phyloP scores from a whole-genome alignment of 441 rosid species.

The Corymbia calophylla region DNA sequence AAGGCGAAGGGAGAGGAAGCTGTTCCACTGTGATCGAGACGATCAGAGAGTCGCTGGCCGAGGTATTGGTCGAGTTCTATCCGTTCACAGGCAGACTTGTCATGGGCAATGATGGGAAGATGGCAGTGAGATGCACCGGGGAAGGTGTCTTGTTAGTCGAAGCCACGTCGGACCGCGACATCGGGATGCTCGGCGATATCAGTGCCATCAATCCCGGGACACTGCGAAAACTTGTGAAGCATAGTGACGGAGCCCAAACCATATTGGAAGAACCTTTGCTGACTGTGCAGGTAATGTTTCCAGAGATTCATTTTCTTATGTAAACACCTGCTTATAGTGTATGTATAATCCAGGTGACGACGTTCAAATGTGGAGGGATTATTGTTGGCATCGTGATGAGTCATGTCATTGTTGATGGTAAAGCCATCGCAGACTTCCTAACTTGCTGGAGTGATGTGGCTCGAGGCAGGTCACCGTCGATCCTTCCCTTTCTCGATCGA shows the following conservation, averaged over 20 bases:
- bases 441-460: background rate
- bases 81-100: background rate
- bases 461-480: background rate
- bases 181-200: background rate
- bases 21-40: background rate
- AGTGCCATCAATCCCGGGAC: background rate
- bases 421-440: background rate
- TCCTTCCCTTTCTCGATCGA: background rate
- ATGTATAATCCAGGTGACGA: background rate
- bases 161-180: background rate
- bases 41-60: background rate
- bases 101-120: background rate
- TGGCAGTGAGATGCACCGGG: background rate
- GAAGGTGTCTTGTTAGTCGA: background rate
- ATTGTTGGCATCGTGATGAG: fast-evolving
- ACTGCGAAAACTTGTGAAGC: background rate
- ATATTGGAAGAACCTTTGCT: background rate
- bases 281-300: background rate
- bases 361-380: background rate
- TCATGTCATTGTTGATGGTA: background rate
- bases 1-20: background rate
- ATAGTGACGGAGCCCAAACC: background rate
- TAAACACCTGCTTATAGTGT: background rate
- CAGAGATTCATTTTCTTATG: no score
- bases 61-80: background rate